Percentiles rank a stretch among this genome's conserved stretches.
Conservation (phyloP, 2,329 filamentous ascomycete species). For the Aspergillaceae sp. region DNA sequence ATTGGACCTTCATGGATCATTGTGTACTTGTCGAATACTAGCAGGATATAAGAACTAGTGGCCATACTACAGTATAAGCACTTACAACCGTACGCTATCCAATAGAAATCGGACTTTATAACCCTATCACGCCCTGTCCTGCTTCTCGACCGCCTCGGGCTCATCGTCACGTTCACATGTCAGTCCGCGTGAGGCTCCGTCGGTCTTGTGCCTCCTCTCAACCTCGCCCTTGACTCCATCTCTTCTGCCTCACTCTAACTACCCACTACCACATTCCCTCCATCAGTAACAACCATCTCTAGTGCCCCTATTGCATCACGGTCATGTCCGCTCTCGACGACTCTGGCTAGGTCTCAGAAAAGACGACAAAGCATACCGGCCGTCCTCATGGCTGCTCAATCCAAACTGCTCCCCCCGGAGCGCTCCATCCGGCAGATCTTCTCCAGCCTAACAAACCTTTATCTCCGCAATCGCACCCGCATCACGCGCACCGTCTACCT, state of each 20-base stretch:
- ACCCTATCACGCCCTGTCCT: too few species aligned
- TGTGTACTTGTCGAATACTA: too few species aligned
- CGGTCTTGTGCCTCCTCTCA: not conserved
- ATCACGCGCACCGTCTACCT: slow-evolving; percentile 80
- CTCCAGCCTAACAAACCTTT: slow-evolving; percentile 60
- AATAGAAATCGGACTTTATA: too few species aligned
- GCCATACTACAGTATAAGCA: too few species aligned
- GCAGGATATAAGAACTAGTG: too few species aligned
- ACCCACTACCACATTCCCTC: too few species aligned
- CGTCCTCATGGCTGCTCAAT: slow-evolving; percentile 60
- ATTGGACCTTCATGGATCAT: too few species aligned
- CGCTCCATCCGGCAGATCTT: slow-evolving; percentile 58
- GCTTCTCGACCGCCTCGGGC: too few species aligned
- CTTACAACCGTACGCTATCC: too few species aligned
- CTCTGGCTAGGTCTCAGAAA: slow-evolving; percentile 10
- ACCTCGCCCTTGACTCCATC: not conserved
- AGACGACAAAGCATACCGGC: not conserved
- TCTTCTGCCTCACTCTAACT: not conserved
- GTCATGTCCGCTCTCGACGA: slow-evolving; percentile 15
- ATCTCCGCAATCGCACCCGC: slow-evolving; percentile 68
- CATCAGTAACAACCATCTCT: too few species aligned
- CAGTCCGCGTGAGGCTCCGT: slow-evolving; percentile 2
- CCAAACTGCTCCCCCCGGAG: slow-evolving; percentile 59
- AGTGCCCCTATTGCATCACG: slow-evolving; percentile 1
- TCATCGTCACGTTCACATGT: slow-evolving; percentile 10